Base-by-base conservation (phyloP, 805 yeast species). In the Saturnispora galanensis region DNA sequence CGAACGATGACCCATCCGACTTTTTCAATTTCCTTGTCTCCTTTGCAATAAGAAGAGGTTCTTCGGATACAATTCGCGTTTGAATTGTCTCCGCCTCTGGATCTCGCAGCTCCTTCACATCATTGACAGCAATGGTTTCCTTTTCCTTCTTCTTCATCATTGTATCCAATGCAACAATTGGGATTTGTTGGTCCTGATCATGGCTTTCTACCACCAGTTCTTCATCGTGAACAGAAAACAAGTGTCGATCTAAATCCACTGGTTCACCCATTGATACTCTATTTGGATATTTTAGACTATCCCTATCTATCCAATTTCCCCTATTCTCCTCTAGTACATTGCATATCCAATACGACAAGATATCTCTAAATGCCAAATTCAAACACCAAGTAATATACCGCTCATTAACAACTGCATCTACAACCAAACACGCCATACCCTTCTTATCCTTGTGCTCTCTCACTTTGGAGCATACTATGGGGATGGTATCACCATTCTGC, bases 271-370 rank as follows among this genome's bases (percentile, higher is more conserved):
- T 88, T 41, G 72, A 64, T 10, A 69, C 59, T 77, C 90, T 70
- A 53, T 84, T 85, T 1, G 96, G 96, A 2, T 76, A 66, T 3
- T 76, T 58, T 39, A 77, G 67, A 32, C 58, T 58, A 42, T 80
- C 82, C 43, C 95, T 65, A 45, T 81, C 84, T 13, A 88, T 66
- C 4, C 65, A 60, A 2, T 47, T 52, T 2, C 52, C 54, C 7
- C 46, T 35, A 33, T 52, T 49, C 35, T 54, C 57, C 57, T 86
- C 96, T 3, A 84, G 77, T 10, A 88, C 74, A 56, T 86, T 95
- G 35, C 87, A 59, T 54, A 95, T 81, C 83, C 95, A 86, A 57
- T 86, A 95, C 6, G 83, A 73, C 40, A 85, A 58, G 11, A 87
- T 80, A 39, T 77, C 69, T 47, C 77, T 68, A 45, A 87, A 67